Conservation (phyloP, 2,329 filamentous ascomycete species). For the Aspergillus floridensis region DNA sequence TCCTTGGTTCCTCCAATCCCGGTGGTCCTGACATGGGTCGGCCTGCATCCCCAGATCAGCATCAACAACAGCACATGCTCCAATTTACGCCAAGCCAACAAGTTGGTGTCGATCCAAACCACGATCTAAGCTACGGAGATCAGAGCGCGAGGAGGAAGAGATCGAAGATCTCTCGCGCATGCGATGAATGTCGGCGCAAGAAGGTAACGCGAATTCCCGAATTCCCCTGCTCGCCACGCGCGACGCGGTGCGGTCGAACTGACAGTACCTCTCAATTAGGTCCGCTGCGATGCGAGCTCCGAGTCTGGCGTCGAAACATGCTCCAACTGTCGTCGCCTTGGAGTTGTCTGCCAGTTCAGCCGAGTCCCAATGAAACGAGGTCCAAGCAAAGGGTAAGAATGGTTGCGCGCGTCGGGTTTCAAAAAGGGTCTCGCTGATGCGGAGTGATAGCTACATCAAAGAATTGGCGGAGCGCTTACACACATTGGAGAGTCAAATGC, state of each 20-base stretch:
- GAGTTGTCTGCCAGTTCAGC: conserved; percentile 79
- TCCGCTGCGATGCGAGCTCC: conserved; percentile 78
- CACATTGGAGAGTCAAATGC: conserved; percentile 74
- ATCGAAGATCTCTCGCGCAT: conserved; percentile 83
- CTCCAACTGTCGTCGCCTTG: conserved; percentile 74
- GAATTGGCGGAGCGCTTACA: conserved; percentile 83
- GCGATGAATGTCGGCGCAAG: conserved; percentile 84
- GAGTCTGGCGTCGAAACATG: conserved; percentile 73
- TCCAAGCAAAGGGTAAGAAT: conserved; percentile 74
- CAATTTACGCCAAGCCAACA: conserved; percentile 46
- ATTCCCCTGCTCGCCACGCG: conserved; percentile 15
- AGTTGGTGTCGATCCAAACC: conserved; percentile 45
- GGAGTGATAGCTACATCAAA: conserved; percentile 70
- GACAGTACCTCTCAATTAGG: conserved; percentile 42
- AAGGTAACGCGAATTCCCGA: conserved; percentile 52
- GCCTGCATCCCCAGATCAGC: conserved; percentile 38
- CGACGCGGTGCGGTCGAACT: conserved; percentile 20
- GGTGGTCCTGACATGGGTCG: conserved; percentile 38
- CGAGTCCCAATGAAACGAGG: conserved; percentile 84
- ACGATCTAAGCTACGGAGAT: conserved; percentile 55
- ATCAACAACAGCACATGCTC: conserved; percentile 41
- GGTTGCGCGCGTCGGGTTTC: not conserved
- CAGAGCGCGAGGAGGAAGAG: conserved; percentile 69
- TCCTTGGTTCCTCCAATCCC: conserved; percentile 37
- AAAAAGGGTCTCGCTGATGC: conserved; percentile 18